These are phyloP conservation scores for Alloascoidea africana DNA, from an alignment of 805 yeast species.

Conservation along the genomic window DNA sequence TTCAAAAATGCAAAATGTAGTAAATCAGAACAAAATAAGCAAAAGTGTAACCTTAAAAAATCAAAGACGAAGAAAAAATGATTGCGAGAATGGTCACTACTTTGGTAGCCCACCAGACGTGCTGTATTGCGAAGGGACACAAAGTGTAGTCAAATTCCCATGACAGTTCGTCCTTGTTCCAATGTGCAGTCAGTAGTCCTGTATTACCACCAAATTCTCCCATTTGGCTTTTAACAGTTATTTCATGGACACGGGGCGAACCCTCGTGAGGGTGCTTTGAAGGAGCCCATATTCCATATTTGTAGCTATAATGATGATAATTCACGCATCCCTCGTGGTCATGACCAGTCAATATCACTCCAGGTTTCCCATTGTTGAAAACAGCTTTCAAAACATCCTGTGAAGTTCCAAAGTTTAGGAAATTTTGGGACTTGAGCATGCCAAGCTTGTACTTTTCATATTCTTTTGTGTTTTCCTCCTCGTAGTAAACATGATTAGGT, in stretches of 20 bases:
- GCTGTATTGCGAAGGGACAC: conserved; percentile 80
- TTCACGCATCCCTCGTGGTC: conserved; percentile 91
- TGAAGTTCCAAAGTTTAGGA: conserved; percentile 50
- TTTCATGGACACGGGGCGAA: conserved; percentile 40
- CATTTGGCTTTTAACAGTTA: conserved; percentile 89
- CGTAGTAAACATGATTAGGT: conserved; percentile 52
- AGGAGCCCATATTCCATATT: conserved; percentile 42
- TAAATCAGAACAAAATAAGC: too few relatives aligned
- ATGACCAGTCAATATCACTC: conserved; percentile 83
- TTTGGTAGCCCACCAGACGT: conserved; percentile 90
- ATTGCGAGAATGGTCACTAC: conserved; percentile 28
- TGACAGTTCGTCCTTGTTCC: conserved; percentile 20
- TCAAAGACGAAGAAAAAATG: conserved; percentile 15
- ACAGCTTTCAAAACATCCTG: conserved; percentile 56
- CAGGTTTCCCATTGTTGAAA: conserved; percentile 50
- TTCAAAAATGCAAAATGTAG: too few relatives aligned
- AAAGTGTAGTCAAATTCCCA: conserved; percentile 61
- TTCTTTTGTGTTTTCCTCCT: conserved; percentile 28
- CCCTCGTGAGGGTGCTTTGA: conserved; percentile 21
- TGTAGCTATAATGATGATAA: conserved; percentile 33
- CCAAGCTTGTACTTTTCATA: conserved; percentile 36
- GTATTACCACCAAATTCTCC: conserved; percentile 88
- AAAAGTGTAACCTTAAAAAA: too few relatives aligned
- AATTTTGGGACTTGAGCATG: conserved; percentile 56
- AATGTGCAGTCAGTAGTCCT: conserved; percentile 71